Evolutionary conservation across 106 monocot genomes (phyloP).

Genomic region (Platanthera zijinensis): DNA sequence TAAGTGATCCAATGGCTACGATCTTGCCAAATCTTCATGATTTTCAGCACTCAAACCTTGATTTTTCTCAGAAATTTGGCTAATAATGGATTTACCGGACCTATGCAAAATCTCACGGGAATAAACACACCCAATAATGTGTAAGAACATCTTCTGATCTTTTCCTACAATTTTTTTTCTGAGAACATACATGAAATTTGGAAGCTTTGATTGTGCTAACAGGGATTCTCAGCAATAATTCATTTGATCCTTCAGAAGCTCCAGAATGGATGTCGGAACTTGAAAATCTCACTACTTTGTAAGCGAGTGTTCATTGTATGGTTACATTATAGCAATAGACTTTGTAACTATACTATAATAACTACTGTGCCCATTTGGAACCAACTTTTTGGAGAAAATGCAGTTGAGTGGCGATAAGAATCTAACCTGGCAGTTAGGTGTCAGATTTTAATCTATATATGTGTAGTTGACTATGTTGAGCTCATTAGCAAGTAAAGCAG

Average conservation of each 20-base stretch:
- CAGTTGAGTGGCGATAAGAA: too few relatives aligned
- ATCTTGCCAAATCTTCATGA: not conserved
- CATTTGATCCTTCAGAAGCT: conserved; percentile 39
- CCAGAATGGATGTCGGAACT: conserved; percentile 41
- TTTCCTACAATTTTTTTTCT: conserved; percentile 6
- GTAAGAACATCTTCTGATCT: conserved; percentile 9
- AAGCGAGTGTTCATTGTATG: conserved; percentile 14
- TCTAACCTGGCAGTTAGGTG: too few relatives aligned
- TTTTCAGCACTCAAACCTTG: not conserved
- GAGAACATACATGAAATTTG: not conserved
- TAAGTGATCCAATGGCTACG: conserved; percentile 3
- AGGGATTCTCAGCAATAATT: conserved; percentile 26
- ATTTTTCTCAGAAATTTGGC: conserved; percentile 14
- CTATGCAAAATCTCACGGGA: conserved; percentile 26
- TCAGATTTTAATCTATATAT: too few relatives aligned
- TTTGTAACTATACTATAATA: not conserved
- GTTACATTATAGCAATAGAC: not conserved
- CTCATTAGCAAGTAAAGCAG: too few relatives aligned
- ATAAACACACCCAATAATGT: conserved; percentile 26
- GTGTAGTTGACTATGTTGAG: too few relatives aligned
- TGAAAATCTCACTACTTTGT: conserved; percentile 32
- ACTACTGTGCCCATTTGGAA: too few relatives aligned
- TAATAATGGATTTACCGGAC: conserved; percentile 12
- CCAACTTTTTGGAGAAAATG: too few relatives aligned
- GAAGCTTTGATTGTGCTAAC: not conserved